Percentiles rank a stretch among this genome's conserved stretches.
Evolutionary conservation across 2,329 filamentous ascomycete genomes (phyloP).

Genomic region (Fusarium ramigenum): DNA sequence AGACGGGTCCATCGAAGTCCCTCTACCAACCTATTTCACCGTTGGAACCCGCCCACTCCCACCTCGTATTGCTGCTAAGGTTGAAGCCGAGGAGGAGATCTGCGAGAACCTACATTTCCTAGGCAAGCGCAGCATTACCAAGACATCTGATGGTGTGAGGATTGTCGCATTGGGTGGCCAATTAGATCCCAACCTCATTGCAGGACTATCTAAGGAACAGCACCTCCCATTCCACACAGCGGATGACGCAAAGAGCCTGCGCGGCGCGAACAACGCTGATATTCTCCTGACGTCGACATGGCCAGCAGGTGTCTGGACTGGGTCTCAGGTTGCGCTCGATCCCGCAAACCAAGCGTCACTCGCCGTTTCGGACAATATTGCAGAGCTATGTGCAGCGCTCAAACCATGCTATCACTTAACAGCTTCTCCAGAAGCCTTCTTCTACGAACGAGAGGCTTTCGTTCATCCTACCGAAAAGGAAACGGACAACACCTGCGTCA

Average conservation of each 20-base stretch:
- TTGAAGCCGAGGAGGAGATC: conserved; percentile 78
- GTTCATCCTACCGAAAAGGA: conserved; percentile 68
- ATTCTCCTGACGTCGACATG: conserved; percentile 89
- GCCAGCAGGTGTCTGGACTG: conserved; percentile 77
- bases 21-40: conserved; percentile 91
- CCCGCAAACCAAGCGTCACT: conserved; percentile 62
- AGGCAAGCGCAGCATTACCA: conserved; percentile 85
- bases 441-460: conserved; percentile 94
- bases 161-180: conserved; percentile 87
- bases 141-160: conserved; percentile 87
- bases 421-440: conserved; percentile 69
- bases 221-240: conserved; percentile 81
- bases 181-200: conserved; percentile 68
- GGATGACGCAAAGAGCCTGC: conserved; percentile 78
- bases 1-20: conserved; percentile 75
- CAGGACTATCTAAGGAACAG: conserved; percentile 73
- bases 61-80: conserved; percentile 72
- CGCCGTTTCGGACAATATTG: conserved; percentile 70
- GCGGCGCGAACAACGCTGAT: conserved; percentile 81
- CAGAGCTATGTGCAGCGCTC: conserved; percentile 79
- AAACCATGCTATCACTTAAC: conserved; percentile 95
- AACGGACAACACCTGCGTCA: conserved; percentile 67
- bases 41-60: conserved; percentile 80
- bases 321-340: conserved; percentile 71
- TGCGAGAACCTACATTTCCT: conserved; percentile 93